These are phyloP conservation scores for Kodamaea anthophila DNA, from an alignment of 1,139 yeast genomes.

Conservation along the genomic window DNA sequence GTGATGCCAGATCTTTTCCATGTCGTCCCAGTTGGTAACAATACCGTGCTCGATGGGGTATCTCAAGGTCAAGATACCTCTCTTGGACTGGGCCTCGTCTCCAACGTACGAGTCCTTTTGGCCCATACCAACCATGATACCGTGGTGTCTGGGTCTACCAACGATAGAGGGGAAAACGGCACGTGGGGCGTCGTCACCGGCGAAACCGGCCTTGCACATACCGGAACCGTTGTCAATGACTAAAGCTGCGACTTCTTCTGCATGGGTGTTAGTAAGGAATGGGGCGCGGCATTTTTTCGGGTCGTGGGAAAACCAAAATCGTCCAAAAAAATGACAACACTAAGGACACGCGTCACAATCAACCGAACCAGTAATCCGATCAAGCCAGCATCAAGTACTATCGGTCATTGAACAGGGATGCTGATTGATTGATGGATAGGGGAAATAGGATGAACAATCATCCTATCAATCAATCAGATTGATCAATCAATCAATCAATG, in stretches of 20 bases:
- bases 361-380: slow-evolving; percentile 6
- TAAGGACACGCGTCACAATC: background rate
- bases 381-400: too few species aligned
- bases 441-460: too few species aligned
- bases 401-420: too few species aligned
- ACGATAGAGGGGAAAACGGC: slow-evolving; percentile 99
- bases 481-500: too few species aligned
- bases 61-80: slow-evolving; percentile 98
- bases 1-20: slow-evolving; percentile 99
- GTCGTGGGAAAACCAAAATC: too few species aligned
- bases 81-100: slow-evolving; percentile 99
- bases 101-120: slow-evolving; percentile 99
- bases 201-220: slow-evolving; percentile 99
- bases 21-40: slow-evolving; percentile 99
- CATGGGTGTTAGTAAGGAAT: slow-evolving; percentile 8
- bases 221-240: slow-evolving; percentile 99
- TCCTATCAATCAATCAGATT: too few species aligned
- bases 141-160: slow-evolving; percentile 99
- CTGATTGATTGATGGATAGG: too few species aligned
- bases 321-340: background rate
- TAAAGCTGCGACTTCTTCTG: slow-evolving; percentile 59
- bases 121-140: slow-evolving; percentile 99
- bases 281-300: too few species aligned
- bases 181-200: slow-evolving; percentile 99
- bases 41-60: slow-evolving; percentile 99